A percentile compares a stretch with the other conserved stretches of the same genome.
Conservation (phyloP, 2,329 filamentous ascomycete species). For the Dendryphion nanum region DNA sequence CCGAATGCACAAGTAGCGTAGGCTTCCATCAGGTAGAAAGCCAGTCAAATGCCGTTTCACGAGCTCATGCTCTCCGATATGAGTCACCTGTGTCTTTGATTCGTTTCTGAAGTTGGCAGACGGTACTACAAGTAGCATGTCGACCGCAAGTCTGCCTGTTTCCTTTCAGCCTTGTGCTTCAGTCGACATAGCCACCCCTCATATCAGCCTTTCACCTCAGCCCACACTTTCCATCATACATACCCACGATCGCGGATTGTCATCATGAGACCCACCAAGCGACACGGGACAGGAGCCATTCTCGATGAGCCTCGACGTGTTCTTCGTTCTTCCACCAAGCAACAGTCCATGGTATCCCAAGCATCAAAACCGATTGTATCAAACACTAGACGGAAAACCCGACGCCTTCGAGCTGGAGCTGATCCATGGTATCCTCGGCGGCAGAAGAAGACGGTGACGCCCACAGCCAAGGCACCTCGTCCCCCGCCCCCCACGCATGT, state of each 20-base stretch:
- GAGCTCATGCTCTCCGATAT: background rate
- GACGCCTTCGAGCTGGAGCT: conserved; percentile 1
- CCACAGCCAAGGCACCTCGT: background rate
- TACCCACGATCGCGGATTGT: too few relatives aligned
- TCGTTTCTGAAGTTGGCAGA: background rate
- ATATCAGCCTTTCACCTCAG: background rate
- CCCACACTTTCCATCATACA: background rate
- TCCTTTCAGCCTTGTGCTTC: background rate
- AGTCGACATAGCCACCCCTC: too few relatives aligned
- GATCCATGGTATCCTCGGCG: conserved; percentile 6
- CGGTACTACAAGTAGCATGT: background rate
- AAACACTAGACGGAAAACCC: background rate
- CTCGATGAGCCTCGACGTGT: background rate
- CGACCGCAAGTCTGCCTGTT: too few relatives aligned
- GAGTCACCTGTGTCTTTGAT: background rate
- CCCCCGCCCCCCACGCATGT: conserved; percentile 6
- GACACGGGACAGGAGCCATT: too few relatives aligned
- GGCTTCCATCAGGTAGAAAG: background rate
- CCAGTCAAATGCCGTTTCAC: background rate
- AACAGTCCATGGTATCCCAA: background rate
- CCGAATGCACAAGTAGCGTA: too few relatives aligned
- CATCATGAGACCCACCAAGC: too few relatives aligned
- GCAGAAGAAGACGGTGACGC: too few relatives aligned
- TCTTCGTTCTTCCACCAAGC: background rate
- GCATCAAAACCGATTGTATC: background rate